Conservation (phyloP, 257 asterid genomes). For the Nicotiana knightiana region DNA sequence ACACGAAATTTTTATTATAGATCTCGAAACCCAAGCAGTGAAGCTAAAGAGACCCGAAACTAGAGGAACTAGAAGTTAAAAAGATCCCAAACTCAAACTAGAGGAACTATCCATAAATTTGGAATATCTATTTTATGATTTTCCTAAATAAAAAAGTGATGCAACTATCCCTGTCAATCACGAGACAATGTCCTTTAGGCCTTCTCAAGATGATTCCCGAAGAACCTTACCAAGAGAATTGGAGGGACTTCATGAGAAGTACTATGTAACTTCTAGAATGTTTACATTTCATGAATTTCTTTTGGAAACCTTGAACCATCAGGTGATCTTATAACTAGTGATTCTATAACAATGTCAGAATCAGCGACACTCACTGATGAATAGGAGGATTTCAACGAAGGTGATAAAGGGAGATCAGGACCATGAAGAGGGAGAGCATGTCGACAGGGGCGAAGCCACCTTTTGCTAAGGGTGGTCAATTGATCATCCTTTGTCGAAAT, state of each 20-base stretch:
- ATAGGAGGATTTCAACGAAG: conserved; percentile 14
- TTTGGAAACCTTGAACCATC: conserved; percentile 43
- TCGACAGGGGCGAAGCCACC: too few species aligned
- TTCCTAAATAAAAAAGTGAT: too few species aligned
- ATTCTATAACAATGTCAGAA: neutral
- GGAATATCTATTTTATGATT: too few species aligned
- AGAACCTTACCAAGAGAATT: conserved; percentile 51
- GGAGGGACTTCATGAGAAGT: conserved; percentile 72
- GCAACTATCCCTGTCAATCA: conserved; percentile 17
- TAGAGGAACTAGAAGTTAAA: too few species aligned
- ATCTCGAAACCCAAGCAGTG: too few species aligned
- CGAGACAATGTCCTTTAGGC: conserved; percentile 22
- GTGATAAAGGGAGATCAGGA: conserved; percentile 8
- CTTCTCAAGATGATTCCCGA: conserved; percentile 28
- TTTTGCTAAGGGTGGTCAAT: too few species aligned
- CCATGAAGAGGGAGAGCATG: neutral
- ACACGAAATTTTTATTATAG: too few species aligned
- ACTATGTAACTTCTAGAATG: conserved; percentile 71
- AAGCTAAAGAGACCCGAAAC: too few species aligned
- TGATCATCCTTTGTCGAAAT: too few species aligned
- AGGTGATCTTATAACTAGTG: conserved; percentile 13
- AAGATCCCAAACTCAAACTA: too few species aligned
- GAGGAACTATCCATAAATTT: too few species aligned
- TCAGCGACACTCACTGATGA: neutral
- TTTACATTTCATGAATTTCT: conserved; percentile 60